Percentiles rank a stretch among this genome's conserved stretches.
Evolutionary conservation across 768 basidiomycete species (phyloP).

Genomic region (Pleurotus platypus): DNA sequence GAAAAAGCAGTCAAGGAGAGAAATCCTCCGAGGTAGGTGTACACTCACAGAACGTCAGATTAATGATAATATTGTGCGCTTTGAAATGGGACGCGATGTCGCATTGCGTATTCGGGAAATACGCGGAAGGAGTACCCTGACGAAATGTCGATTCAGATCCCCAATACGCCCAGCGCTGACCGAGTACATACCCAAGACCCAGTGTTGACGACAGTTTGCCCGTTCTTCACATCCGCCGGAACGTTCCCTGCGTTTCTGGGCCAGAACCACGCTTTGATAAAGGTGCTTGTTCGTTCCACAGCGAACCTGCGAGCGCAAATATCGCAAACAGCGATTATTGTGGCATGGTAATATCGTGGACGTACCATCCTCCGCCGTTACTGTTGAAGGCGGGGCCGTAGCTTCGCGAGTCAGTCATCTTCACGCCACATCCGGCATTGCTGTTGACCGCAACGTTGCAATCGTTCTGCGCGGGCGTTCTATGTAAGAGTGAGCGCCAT

Average conservation of each 20-base stretch:
- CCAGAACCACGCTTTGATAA: conserved; percentile 68
- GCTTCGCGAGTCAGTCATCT: conserved; percentile 27
- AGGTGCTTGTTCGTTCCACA: conserved; percentile 43
- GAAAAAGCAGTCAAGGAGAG: background rate
- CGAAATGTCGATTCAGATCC: no score
- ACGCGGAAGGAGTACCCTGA: conserved; percentile 53
- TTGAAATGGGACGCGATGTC: conserved; percentile 53
- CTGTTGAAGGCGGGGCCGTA: conserved; percentile 54
- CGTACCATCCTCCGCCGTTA: conserved; percentile 59
- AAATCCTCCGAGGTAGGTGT: background rate
- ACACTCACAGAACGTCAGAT: conserved; percentile 40
- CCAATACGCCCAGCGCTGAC: no score
- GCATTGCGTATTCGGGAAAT: conserved; percentile 58
- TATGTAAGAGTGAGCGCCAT: conserved; percentile 10
- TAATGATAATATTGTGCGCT: conserved; percentile 62
- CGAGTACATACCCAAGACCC: conserved; percentile 35
- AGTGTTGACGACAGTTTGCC: conserved; percentile 29
- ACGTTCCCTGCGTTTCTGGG: conserved; percentile 34
- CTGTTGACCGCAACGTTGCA: conserved; percentile 40
- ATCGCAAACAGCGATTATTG: no score
- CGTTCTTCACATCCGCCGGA: conserved; percentile 36
- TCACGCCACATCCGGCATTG: conserved; percentile 54
- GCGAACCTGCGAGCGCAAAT: conserved; percentile 37
- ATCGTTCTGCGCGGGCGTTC: conserved; percentile 30
- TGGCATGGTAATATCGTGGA: background rate